These are phyloP conservation scores for Elsinoe batatas DNA, from an alignment of 2,329 filamentous ascomycete species.

Conservation along the genomic window DNA sequence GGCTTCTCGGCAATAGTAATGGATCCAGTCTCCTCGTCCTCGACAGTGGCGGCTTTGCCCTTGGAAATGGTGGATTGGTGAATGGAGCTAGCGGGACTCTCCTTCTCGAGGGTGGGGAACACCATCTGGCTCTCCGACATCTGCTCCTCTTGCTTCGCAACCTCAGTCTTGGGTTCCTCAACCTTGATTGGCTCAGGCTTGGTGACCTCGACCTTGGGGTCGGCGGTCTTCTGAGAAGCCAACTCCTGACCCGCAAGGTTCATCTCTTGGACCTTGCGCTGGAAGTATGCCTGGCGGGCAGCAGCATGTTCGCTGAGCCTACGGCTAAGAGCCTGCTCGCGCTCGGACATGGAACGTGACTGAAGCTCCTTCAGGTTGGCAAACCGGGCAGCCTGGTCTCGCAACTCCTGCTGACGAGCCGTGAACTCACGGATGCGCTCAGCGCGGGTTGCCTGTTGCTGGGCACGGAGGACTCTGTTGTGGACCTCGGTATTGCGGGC, in stretches of 20 bases:
- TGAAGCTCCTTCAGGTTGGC: background rate
- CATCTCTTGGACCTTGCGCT: constrained; percentile 10
- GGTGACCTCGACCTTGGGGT: constrained; percentile 21
- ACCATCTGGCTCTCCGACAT: constrained; percentile 64
- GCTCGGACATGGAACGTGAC: background rate
- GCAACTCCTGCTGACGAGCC: background rate
- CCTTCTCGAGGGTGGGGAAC: constrained; percentile 92
- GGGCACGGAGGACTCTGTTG: background rate
- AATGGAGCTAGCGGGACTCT: constrained; percentile 74
- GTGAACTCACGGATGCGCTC: constrained; percentile 4
- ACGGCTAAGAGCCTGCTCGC: background rate
- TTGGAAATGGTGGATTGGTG: constrained; percentile 47
- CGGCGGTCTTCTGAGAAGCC: background rate
- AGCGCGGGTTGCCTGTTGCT: background rate
- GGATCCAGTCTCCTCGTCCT: constrained; percentile 50
- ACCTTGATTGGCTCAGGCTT: constrained; percentile 20
- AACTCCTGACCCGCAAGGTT: background rate
- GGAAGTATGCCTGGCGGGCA: constrained; percentile 3
- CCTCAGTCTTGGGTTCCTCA: constrained; percentile 23
- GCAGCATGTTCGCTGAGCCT: background rate
- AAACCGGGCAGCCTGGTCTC: background rate
- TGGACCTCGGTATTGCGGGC: background rate
- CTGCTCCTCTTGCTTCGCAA: constrained; percentile 10
- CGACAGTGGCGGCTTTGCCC: constrained; percentile 45
- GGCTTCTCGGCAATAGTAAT: constrained; percentile 26